Base-by-base conservation (phyloP, 176 grass and related monocot species). In the Leersia perrieri region DNA sequence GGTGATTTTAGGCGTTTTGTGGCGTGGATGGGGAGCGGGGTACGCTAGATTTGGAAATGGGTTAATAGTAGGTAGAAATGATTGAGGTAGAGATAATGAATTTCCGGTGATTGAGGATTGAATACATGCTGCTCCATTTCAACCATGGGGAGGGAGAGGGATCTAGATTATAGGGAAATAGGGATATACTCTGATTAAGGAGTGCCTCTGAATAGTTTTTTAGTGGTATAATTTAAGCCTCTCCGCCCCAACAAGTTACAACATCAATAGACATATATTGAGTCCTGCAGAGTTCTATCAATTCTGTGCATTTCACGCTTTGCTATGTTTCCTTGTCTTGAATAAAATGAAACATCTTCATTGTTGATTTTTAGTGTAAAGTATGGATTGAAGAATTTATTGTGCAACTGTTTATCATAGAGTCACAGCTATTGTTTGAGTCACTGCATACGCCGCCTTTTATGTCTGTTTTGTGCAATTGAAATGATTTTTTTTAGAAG, bases 21-120 rank as follows among this genome's bases (percentile, higher is more conserved):
- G 5, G 73, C 0, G 1, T 62, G 23, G 7, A 20, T 22, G 35
- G 9, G 33, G 9, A 29, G 18, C 34, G 7, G 0, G 3, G 35
- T 44, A 41, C 4, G 45, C 6, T 70, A 62, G 67, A 81, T 81
- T 81, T 36, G 26, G 13, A 61, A 33, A 72, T 80, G n/a, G n/a
- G 78, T 10, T 62, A 72, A 41, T n/a, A 44, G 41, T 14, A 44
- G 41, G 41, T 11, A 14, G 41, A 44, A 44, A 14, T 44, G 11
- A 14, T 13, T 13, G 11, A 44, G 0, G 11, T 44, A 3, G 12
- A 1, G 2, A 44, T 44, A 4, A 1, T 44, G n/a, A n/a, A n/a
- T 44, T 12, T 12, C 39, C 10, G 39, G 47, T 20, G 47, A 2
- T 51, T 22, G 47, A 5, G 4, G 2, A 53, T 22, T 51, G 12